phyloP scores from a whole-genome alignment of 2,329 filamentous ascomycete species.

The Xylariaceae sp. region DNA sequence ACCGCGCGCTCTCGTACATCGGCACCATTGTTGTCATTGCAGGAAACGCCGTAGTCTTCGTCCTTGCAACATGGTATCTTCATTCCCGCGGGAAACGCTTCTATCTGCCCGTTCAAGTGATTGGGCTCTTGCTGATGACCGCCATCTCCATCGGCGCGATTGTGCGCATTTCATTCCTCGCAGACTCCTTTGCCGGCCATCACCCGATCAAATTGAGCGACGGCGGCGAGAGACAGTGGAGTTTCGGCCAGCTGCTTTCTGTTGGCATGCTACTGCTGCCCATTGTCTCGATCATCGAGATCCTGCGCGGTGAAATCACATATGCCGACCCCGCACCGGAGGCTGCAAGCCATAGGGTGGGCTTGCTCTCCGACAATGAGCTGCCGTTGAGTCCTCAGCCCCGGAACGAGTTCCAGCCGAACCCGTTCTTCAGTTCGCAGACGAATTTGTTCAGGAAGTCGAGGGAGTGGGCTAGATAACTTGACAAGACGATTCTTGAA shows the following conservation, averaged over 20 bases:
- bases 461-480: conserved; percentile 1
- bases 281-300: conserved; percentile 55
- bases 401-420: conserved; percentile 39
- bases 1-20: conserved; percentile 45
- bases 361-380: conserved; percentile 25
- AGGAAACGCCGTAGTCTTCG: conserved; percentile 54
- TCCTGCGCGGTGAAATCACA: conserved; percentile 44
- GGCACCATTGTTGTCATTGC: conserved; percentile 59
- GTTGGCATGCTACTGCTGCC: conserved; percentile 56
- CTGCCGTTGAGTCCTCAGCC: conserved; percentile 22
- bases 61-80: conserved; percentile 58
- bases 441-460: conserved; percentile 35
- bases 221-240: conserved; percentile 52
- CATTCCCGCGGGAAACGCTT: conserved; percentile 51
- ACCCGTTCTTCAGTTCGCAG: conserved; percentile 40
- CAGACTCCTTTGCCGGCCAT: conserved; percentile 52
- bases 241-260: conserved; percentile 58
- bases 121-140: conserved; percentile 50
- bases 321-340: conserved; percentile 28
- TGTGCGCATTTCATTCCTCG: conserved; percentile 50
- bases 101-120: conserved; percentile 49
- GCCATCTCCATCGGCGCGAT: conserved; percentile 56
- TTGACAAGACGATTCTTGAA: background rate
- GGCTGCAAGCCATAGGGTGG: conserved; percentile 19
- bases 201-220: conserved; percentile 49